Percentiles rank a stretch among this genome's conserved stretches.
These are phyloP conservation scores for Nematocida ironsii DNA, from an alignment of 371 early-diverging fungal genomes.

Conservation along the genomic window DNA sequence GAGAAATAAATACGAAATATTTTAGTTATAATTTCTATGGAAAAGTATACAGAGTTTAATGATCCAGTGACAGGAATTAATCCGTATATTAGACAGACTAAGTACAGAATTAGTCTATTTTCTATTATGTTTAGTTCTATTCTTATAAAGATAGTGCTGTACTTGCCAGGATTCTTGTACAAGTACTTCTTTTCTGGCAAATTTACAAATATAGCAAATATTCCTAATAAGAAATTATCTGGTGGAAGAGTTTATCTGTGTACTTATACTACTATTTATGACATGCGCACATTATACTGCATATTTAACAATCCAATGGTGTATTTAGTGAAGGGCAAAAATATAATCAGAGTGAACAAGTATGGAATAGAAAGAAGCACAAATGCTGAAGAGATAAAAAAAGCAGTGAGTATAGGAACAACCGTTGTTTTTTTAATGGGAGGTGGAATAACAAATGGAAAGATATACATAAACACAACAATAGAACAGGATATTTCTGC, in stretches of 20 bases:
- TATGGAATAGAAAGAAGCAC: slow-evolving; percentile 21
- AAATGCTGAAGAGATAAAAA: background rate
- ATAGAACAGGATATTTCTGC: background rate
- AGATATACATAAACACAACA: slow-evolving; percentile 3
- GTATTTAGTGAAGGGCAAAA: background rate
- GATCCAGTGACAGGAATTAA: slow-evolving; percentile 57
- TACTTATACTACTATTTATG: slow-evolving; percentile 42
- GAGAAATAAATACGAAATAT: slow-evolving; percentile 10
- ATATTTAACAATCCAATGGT: slow-evolving; percentile 2
- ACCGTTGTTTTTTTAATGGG: slow-evolving; percentile 31
- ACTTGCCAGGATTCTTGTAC: slow-evolving; percentile 20
- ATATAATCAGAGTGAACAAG: background rate
- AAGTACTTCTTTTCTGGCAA: slow-evolving; percentile 1
- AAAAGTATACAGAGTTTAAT: slow-evolving; percentile 59
- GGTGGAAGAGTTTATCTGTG: slow-evolving; percentile 5
- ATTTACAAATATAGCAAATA: background rate
- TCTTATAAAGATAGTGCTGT: slow-evolving; percentile 1
- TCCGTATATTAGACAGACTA: slow-evolving; percentile 38
- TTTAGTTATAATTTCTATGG: slow-evolving; percentile 30
- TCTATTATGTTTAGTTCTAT: background rate
- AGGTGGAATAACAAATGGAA: slow-evolving; percentile 35
- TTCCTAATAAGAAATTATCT: background rate
- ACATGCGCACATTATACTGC: background rate
- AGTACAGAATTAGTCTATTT: background rate
- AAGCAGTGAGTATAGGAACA: background rate